Evolutionary conservation across 768 basidiomycete species (phyloP), one percentile per base, ranked within the genome.

Genomic region (Boletus tylopilopsis): DNA sequence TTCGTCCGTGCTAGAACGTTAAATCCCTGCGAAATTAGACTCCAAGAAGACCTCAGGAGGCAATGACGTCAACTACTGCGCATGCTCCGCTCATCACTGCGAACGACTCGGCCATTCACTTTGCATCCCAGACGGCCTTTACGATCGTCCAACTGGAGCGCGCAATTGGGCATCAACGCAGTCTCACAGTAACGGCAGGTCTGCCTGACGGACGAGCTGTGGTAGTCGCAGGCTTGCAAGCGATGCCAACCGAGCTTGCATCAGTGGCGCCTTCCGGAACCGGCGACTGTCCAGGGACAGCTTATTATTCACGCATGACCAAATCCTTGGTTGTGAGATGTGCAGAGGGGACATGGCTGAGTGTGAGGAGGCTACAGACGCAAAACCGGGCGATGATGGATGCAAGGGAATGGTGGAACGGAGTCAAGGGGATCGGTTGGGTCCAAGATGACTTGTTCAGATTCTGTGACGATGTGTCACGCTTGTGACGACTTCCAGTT

Each of bases 371-470:
- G 52, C 68, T 93, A 16, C 82, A 86, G 59, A 79, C 81, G 51
- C 81, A 85, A 54, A 80, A 80, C 46, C 77, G 78, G 55, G 67
- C 73, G 22, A 64, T 78, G 57, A 53, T 89, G 51, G 61, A 60
- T 13, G 84, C 82, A 3, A 76, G 71, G 51, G 83, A 84, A 43
- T 93, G 87, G 84, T 91, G 87, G 87, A 90, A 88, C 62, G 90
- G 90, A 2, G 69, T 81, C 12, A 66, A 62, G 21, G 62, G 71
- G 10, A 47, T 67, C 42, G 66, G 67, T 6, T 55, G 61, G 59
- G 64, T 57, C 16, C 7, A 51, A 29, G 56, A 55, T 4, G 63
- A 54, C 18, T 21, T 35, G 21, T 61, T 64, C 32, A 48, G 37
- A 33, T 50, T 60, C 15, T 15, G 39, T 42, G 9, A 24, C n/a